Evolutionary conservation across 495 filamentous ascomycete species (phyloP), one percentile per base, ranked within the genome.

Genomic region (Penicillium odoratum): DNA sequence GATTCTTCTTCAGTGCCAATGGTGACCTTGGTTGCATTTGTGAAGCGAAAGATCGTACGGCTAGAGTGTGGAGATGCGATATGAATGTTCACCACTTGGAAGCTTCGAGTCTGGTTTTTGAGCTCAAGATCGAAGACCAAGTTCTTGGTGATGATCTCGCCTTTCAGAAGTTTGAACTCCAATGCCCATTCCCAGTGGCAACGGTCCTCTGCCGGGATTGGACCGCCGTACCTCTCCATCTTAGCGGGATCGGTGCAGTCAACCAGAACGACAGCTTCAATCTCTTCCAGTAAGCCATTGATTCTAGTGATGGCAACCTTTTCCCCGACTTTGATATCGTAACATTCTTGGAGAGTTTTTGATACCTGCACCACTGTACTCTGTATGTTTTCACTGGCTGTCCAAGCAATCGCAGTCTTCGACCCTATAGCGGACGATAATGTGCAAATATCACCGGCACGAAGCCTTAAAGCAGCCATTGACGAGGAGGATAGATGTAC

Each of bases 401-500:
- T 78, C 85, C 87, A 90, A 13, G 84, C 83, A 54, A 88, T 81
- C 6, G 85, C 88, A 47, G 83, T 81, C 49, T 81, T 82, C 7
- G 71, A 38, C 30, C 71, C 69, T 29, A 73, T 72, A 4, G 73
- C 59, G 48, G 68, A 80, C 59, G 76, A 78, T 33, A 91, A 48
- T 13, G 57, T 75, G 58, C 87, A 85, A 1, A 78, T 58, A 59
- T 87, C 81, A 36, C 86, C 89, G 30, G 81, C 73, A 46, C 80
- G 77, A 26, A 91, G 74, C 55, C 81, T 81, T 7, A 90, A 74
- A 31, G 76, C 68, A 47, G 84, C 77, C 9, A 93, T 73, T 26
- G 82, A 82, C 11, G 87, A 82, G 40, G 80, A 78, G n/a, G 84
- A 84, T 18, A 93, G 74, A 62, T 88, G 84, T 46, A 93, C 72